These are phyloP conservation scores for Ceratopteris richardii DNA, from an alignment of 75 land plant genomes.

Conservation along the genomic window DNA sequence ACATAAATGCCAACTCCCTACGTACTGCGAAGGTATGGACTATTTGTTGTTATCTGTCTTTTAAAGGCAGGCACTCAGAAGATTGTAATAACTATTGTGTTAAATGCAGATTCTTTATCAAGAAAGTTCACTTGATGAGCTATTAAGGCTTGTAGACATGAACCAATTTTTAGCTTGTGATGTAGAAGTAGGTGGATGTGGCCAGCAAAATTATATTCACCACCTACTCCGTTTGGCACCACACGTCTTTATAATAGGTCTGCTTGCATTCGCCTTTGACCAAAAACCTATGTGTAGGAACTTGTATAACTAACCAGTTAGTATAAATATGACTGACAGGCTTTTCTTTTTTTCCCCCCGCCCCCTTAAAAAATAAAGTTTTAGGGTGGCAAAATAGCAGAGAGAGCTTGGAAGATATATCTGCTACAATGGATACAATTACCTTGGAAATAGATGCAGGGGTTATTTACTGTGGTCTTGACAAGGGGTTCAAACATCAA, in stretches of 20 bases:
- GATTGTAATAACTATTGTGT: background rate
- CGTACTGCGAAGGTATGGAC: slow-evolving; percentile 66
- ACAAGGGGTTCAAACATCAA: slow-evolving; percentile 44
- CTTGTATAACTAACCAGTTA: too few species aligned
- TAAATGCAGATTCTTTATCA: slow-evolving; percentile 36
- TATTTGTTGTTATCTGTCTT: background rate
- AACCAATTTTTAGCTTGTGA: slow-evolving; percentile 78
- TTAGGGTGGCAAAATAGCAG: slow-evolving; percentile 81
- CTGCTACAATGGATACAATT: slow-evolving; percentile 64
- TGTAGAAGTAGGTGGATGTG: slow-evolving; percentile 74
- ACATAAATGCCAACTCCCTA: slow-evolving; percentile 74
- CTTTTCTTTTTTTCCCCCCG: too few species aligned
- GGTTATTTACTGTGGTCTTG: slow-evolving; percentile 59
- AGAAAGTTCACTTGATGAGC: slow-evolving; percentile 68
- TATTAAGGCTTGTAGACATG: slow-evolving; percentile 69
- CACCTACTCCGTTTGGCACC: slow-evolving; percentile 64
- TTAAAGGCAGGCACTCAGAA: background rate
- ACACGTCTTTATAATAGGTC: slow-evolving; percentile 80
- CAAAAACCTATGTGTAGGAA: too few species aligned
- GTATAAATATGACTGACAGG: too few species aligned
- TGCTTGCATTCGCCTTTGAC: background rate
- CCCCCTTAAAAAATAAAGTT: too few species aligned
- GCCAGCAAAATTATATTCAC: slow-evolving; percentile 62
- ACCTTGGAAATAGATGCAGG: slow-evolving; percentile 58
- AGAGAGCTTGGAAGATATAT: slow-evolving; percentile 70